Conservation (phyloP, 306 rosid genomes). For the Canavalia ensiformis region DNA sequence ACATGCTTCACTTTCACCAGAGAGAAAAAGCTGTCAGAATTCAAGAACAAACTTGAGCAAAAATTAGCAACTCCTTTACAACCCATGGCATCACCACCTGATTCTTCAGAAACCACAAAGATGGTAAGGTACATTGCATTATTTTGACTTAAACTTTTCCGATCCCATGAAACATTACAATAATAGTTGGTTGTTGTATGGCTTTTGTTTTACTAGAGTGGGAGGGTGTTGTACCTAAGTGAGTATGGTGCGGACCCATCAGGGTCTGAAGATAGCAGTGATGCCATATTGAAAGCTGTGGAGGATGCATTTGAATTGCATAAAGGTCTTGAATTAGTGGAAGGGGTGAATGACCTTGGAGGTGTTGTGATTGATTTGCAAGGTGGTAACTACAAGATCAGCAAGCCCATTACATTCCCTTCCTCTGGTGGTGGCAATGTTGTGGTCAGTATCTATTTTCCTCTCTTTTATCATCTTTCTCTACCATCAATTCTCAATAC, state of each 20-base stretch:
- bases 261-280: conserved; percentile 64
- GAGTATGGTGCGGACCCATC: conserved; percentile 77
- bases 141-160: background rate
- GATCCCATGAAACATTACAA: too few relatives aligned
- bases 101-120: conserved; percentile 51
- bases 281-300: conserved; percentile 55
- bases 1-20: conserved; percentile 22
- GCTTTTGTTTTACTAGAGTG: conserved; percentile 36
- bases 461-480: conserved; percentile 3
- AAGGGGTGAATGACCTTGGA: conserved; percentile 68
- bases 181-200: too few relatives aligned
- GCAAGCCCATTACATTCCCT: conserved; percentile 66
- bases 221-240: conserved; percentile 59
- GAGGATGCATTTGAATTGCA: conserved; percentile 56
- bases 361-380: conserved; percentile 66
- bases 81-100: conserved; percentile 20
- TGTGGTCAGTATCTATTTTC: conserved; percentile 55
- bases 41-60: conserved; percentile 40
- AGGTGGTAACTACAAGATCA: conserved; percentile 67
- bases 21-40: conserved; percentile 40
- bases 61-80: background rate
- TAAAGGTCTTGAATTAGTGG: conserved; percentile 53
- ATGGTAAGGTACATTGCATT: conserved; percentile 42
- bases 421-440: conserved; percentile 61
- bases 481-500: background rate